Percentiles rank a stretch among this genome's conserved stretches.
phyloP scores from a whole-genome alignment of 1,284 basidiomycete species.

The Amylostereum areolatum region DNA sequence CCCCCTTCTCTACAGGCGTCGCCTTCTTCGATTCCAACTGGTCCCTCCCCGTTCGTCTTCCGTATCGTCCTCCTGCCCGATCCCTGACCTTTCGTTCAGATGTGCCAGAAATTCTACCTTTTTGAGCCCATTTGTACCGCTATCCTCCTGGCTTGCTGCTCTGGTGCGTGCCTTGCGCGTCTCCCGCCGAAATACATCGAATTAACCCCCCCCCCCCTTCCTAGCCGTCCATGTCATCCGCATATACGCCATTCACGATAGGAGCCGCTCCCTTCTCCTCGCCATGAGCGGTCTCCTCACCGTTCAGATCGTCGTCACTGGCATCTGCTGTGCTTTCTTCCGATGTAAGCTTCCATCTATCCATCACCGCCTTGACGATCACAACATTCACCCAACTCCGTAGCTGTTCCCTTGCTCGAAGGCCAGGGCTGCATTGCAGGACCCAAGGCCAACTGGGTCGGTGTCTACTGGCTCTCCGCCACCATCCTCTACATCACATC shows the following conservation, averaged over 20 bases:
- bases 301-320: conserved; percentile 62
- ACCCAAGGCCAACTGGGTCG: conserved; percentile 71
- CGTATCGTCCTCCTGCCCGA: not conserved
- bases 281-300: conserved; percentile 55
- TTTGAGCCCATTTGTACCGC: conserved; percentile 82
- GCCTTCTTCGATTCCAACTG: conserved; percentile 67
- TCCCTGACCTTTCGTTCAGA: conserved; percentile 26
- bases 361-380: conserved; percentile 4
- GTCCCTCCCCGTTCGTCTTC: conserved; percentile 7
- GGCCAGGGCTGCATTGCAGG: conserved; percentile 82
- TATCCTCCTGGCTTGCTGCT: conserved; percentile 63
- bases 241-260: conserved; percentile 71
- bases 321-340: conserved; percentile 69
- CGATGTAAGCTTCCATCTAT: conserved; percentile 38
- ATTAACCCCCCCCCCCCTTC: conserved; percentile 5
- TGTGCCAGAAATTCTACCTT: conserved; percentile 66
- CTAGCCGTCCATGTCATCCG: conserved; percentile 65
- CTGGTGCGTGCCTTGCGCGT: conserved; percentile 31
- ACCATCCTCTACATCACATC: conserved; percentile 66
- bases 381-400: not conserved
- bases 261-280: conserved; percentile 45
- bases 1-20: conserved; percentile 41
- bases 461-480: conserved; percentile 74
- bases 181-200: conserved; percentile 4
- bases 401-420: conserved; percentile 59